Evolutionary conservation across 805 yeast species (phyloP), one percentile per base, ranked within the genome.

Genomic region (Sugiyamaella marilandica): DNA sequence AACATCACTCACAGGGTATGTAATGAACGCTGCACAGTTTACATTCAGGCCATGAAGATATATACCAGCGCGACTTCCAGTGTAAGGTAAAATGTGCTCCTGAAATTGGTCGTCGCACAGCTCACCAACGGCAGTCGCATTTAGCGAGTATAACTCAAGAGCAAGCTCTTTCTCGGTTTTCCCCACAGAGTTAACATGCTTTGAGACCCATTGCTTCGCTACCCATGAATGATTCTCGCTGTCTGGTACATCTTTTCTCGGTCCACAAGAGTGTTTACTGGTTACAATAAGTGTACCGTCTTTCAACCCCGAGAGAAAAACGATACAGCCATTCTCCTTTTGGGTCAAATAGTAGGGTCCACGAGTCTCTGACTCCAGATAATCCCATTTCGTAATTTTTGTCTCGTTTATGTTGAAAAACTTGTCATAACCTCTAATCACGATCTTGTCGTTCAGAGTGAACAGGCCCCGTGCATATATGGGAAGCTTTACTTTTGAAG

Each of bases 261-360:
- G 72, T 0, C 97, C 98, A 0, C 95, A 85, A 0, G 95, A 83
- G 66, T 92, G 94, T 62, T 94, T 94, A 3, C 96, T 87, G 59
- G 97, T 89, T 0, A 91, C 96, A 1, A 92, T 75, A 13, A 94
- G 68, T 0, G 85, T 78, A 0, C 95, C 96, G 60, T 85, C 84
- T 18, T 72, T 76, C 14, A 88, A 68, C 0, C 92, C 97, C 1
- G 95, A 76, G 11, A 94, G 76, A 55, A 94, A 81, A 1, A 87
- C 82, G 50, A 94, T 90, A 63, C 97, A 94, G 0, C 99, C 99
- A 64, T 94, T 94, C 53, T 95, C 95, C 65, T 94, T 94, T 35
- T 84, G 74, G 0, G 97, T 83, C 1, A 90, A 79, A 16, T 78
- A 79, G 66, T 85, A 94, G 0, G 97, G 97, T 0, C 96, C 97